Evolutionary conservation across 2,329 filamentous ascomycete genomes (phyloP).

Genomic region (Talaromyces sp.): DNA sequence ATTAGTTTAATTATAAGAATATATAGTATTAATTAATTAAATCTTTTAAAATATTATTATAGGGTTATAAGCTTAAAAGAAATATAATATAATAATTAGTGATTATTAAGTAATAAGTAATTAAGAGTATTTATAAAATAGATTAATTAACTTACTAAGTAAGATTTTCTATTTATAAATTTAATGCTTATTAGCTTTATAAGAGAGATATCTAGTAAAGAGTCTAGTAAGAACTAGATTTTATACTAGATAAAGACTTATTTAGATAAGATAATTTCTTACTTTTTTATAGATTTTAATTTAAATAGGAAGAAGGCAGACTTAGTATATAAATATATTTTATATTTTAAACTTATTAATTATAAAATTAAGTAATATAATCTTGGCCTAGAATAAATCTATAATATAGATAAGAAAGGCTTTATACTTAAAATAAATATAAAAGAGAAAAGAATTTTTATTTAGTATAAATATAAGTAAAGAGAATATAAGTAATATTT

Average conservation of each 20-base stretch:
- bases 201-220: not conserved
- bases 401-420: too few species aligned
- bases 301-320: too few species aligned
- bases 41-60: not conserved
- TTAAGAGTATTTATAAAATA: slow-evolving; percentile 2
- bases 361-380: too few species aligned
- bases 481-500: too few species aligned
- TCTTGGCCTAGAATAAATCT: too few species aligned
- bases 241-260: not conserved
- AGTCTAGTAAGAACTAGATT: not conserved
- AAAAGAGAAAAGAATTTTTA: too few species aligned
- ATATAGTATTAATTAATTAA: not conserved
- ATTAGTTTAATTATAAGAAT: not conserved
- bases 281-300: not conserved
- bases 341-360: too few species aligned
- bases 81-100: not conserved
- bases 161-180: not conserved
- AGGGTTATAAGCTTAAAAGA: slow-evolving; percentile 1
- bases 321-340: too few species aligned
- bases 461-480: too few species aligned
- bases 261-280: not conserved
- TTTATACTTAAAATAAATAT: too few species aligned
- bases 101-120: not conserved
- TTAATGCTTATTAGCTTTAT: not conserved
- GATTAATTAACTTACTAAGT: not conserved